phyloP scores from a whole-genome alignment of 2,329 filamentous ascomycete genomes.

The Parascedosporium putredinis region DNA sequence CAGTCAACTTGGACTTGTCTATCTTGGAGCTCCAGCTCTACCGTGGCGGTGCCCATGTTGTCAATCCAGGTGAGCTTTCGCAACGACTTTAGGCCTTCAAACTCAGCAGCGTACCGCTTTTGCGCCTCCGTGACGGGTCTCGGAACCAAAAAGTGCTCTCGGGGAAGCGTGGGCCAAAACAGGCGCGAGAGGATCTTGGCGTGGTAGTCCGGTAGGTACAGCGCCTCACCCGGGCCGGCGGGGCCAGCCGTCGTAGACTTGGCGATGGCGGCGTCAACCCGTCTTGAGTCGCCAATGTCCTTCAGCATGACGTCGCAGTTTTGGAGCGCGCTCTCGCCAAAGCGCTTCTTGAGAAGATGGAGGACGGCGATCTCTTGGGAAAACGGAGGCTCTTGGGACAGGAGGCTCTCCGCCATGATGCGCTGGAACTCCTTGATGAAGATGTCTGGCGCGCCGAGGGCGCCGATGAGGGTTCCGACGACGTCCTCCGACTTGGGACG shows the following conservation, averaged over 20 bases:
- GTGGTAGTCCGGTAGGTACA: slow-evolving; percentile 40
- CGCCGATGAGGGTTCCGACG: slow-evolving; percentile 77
- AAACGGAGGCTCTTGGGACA: slow-evolving; percentile 57
- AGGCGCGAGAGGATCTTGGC: slow-evolving; percentile 83
- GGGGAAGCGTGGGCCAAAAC: slow-evolving; percentile 80
- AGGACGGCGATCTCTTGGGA: slow-evolving; percentile 74
- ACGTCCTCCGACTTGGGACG: slow-evolving; percentile 83
- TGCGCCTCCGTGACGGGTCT: slow-evolving; percentile 49
- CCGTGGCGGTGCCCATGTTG: slow-evolving; percentile 65
- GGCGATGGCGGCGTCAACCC: slow-evolving; percentile 45
- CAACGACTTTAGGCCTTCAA: slow-evolving; percentile 69
- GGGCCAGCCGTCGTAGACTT: slow-evolving; percentile 10
- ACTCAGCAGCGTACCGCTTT: slow-evolving; percentile 60
- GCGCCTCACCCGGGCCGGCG: slow-evolving; percentile 13
- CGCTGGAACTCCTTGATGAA: slow-evolving; percentile 92
- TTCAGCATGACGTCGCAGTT: slow-evolving; percentile 96
- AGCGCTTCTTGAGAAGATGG: slow-evolving; percentile 76
- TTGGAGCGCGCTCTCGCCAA: slow-evolving; percentile 77
- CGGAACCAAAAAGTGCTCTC: slow-evolving; percentile 59
- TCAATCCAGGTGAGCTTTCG: slow-evolving; percentile 85
- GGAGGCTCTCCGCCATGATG: slow-evolving; percentile 74
- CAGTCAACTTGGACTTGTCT: slow-evolving; percentile 63
- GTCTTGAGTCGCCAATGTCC: slow-evolving; percentile 75
- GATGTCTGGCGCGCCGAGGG: slow-evolving; percentile 79
- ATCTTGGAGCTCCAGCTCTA: slow-evolving; percentile 77